These are phyloP conservation scores for Begonia fuchsioides DNA, from an alignment of 306 rosid genomes.

Conservation along the genomic window DNA sequence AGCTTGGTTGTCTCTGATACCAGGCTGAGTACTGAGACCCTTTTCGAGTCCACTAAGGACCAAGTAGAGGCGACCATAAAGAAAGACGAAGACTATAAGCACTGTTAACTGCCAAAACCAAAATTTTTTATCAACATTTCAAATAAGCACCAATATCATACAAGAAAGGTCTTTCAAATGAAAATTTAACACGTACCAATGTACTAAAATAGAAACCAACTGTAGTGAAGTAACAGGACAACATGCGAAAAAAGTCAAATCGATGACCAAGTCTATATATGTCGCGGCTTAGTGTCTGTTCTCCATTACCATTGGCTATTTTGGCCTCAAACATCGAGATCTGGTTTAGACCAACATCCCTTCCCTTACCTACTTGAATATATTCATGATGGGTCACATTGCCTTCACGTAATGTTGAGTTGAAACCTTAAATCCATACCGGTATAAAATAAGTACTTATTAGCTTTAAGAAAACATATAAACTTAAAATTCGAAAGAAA, in stretches of 20 bases:
- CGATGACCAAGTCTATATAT: slow-evolving; percentile 92
- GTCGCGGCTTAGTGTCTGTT: slow-evolving; percentile 84
- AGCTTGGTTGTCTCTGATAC: too few relatives aligned
- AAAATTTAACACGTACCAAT: too few relatives aligned
- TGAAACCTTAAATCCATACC: too few relatives aligned
- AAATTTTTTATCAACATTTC: too few relatives aligned
- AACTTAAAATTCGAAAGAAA: too few relatives aligned
- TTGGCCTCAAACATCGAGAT: slow-evolving; percentile 94
- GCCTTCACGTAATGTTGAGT: slow-evolving; percentile 83
- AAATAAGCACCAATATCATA: too few relatives aligned
- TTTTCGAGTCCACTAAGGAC: slow-evolving; percentile 89
- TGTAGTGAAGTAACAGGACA: slow-evolving; percentile 77
- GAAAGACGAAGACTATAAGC: slow-evolving; percentile 54
- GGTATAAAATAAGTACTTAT: too few relatives aligned
- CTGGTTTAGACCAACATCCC: slow-evolving; percentile 97
- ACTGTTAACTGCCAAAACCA: too few relatives aligned
- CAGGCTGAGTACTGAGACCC: too few relatives aligned
- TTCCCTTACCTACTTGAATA: slow-evolving; percentile 94
- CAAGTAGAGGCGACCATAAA: slow-evolving; percentile 79
- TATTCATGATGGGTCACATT: slow-evolving; percentile 93
- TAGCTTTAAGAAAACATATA: too few relatives aligned
- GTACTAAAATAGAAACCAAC: slow-evolving; percentile 76
- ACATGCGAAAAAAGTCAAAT: slow-evolving; percentile 94
- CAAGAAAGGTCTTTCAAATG: too few relatives aligned
- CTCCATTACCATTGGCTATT: slow-evolving; percentile 97